Evolutionary conservation across 805 yeast species (phyloP), one percentile per base, ranked within the genome.

Genomic region (Metschnikowia shivogae): DNA sequence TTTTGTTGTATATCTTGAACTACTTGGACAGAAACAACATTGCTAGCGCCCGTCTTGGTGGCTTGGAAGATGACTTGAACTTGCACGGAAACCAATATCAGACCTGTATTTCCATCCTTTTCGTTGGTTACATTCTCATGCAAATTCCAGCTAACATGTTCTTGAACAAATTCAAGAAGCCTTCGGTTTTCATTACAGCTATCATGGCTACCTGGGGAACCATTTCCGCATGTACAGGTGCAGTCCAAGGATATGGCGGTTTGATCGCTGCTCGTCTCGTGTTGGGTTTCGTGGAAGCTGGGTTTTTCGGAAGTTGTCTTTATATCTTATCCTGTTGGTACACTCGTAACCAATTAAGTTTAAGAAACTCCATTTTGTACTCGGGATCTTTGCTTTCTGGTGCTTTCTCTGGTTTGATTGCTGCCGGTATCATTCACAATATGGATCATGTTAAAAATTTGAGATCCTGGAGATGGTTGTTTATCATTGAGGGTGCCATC

Each of bases 301-400:
- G 77, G 44, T 65, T 72, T 62, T 70, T 70, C 50, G 73, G 64
- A 50, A 75, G 74, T 44, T 76, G 77, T 31, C 61, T 77, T 37
- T 75, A 70, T 50, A 73, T 71, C 32, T 59, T 78, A 42, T 76
- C 82, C 1, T 74, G 77, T 49, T 78, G 82, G 83, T 78, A 78
- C 56, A 72, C 76, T 12, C 63, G 74, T 46, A 71, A 65, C 46
- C 80, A 77, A 46, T 60, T 78, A 34, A 70, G 80, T 17, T 60
- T 73, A 39, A 64, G 83, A 52, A 74, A 76, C 42, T 70, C 81
- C 8, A 63, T 78, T 44, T 62, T 77, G 36, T 74, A 74, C 53
- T 69, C 77, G 14, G 82, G 82, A 22, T 72, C 79, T 9, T 63
- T 74, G 42, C 61, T 70, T 46, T 72, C 80, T 27, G 80, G 82